phyloP scores from a whole-genome alignment of 805 yeast species.

The Lipomyces mesembrius region DNA sequence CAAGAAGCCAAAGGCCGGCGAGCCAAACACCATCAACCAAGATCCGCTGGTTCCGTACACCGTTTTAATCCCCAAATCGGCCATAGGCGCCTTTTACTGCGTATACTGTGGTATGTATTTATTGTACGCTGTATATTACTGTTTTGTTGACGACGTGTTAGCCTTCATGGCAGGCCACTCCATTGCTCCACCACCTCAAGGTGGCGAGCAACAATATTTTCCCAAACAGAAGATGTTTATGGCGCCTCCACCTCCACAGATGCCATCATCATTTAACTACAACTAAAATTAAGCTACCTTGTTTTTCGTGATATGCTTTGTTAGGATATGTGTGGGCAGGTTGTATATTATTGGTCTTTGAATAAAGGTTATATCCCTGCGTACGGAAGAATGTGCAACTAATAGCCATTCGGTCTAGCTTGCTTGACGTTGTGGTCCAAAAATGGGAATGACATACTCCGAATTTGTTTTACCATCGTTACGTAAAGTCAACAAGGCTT shows the following conservation, averaged over 20 bases:
- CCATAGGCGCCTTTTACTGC: not conserved
- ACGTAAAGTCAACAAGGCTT: too few species aligned
- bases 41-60: conserved; percentile 9
- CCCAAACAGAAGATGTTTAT: not conserved
- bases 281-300: not conserved
- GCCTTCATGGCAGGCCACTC: conserved; percentile 12
- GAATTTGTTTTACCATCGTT: too few species aligned
- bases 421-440: too few species aligned
- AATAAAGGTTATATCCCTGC: not conserved
- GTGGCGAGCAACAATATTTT: not conserved
- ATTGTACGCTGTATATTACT: not conserved
- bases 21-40: not conserved
- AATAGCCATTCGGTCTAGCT: too few species aligned
- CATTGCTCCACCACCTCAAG: not conserved
- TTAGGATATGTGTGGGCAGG: not conserved
- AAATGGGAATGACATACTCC: too few species aligned
- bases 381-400: not conserved
- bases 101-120: not conserved
- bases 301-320: not conserved
- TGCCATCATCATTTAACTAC: not conserved
- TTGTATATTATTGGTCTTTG: not conserved
- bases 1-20: not conserved
- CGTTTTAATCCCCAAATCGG: conserved; percentile 4
- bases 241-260: not conserved
- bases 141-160: not conserved